These are phyloP conservation scores for Fusarium odoratissimum DNA, from an alignment of 2,329 filamentous ascomycete genomes.

Conservation along the genomic window DNA sequence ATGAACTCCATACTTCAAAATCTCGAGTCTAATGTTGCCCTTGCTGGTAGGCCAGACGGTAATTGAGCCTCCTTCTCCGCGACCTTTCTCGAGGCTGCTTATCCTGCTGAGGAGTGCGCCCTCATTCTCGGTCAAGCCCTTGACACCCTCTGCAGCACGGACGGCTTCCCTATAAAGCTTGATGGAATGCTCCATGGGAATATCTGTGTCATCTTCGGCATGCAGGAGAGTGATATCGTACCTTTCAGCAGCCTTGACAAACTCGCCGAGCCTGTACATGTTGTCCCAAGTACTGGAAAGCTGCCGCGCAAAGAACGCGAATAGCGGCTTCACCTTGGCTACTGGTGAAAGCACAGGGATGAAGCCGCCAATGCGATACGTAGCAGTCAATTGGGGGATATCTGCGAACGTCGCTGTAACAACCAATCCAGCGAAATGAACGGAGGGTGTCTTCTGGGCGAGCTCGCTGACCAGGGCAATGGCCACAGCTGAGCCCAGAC, in stretches of 20 bases:
- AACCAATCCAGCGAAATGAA: slow-evolving; percentile 59
- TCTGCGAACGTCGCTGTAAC: slow-evolving; percentile 63
- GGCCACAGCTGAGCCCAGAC: slow-evolving; percentile 61
- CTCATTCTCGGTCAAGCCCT: slow-evolving; percentile 37
- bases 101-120: slow-evolving; percentile 3
- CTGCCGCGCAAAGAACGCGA: slow-evolving; percentile 54
- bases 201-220: slow-evolving; percentile 58
- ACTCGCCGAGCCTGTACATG: slow-evolving; percentile 53
- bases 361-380: slow-evolving; percentile 59
- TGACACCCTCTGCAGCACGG: slow-evolving; percentile 54
- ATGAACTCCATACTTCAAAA: slow-evolving; percentile 62
- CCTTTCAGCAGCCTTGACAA: slow-evolving; percentile 47
- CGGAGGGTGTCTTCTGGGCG: not conserved
- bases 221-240: slow-evolving; percentile 57
- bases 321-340: slow-evolving; percentile 57
- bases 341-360: slow-evolving; percentile 57
- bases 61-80: slow-evolving; percentile 58
- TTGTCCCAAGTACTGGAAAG: slow-evolving; percentile 59
- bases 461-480: slow-evolving; percentile 51
- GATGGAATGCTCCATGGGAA: slow-evolving; percentile 58
- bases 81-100: slow-evolving; percentile 39
- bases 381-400: slow-evolving; percentile 59
- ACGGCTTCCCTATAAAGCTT: slow-evolving; percentile 60
- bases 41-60: slow-evolving; percentile 56
- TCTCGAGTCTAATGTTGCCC: slow-evolving; percentile 60